Evolutionary conservation across 495 filamentous ascomycete species (phyloP), one percentile per base, ranked within the genome.

Genomic region (Lindgomyces ingoldianus): DNA sequence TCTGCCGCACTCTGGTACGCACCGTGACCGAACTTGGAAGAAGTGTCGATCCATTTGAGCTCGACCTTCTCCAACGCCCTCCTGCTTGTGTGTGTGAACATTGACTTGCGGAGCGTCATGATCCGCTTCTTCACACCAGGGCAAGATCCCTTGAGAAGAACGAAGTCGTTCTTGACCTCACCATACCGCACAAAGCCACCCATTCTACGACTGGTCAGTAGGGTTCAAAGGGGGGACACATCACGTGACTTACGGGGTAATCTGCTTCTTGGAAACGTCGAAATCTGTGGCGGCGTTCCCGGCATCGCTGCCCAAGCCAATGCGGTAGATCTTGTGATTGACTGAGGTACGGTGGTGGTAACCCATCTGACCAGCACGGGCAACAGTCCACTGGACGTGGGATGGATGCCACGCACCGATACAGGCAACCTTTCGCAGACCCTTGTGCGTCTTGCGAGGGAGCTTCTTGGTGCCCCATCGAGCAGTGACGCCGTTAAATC

Each of bases 391-490:
- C 87, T 99, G 95, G 84, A 99, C 95, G 90, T 99, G 95, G 80
- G 89, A 91, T 76, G 95, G 95, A 88, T 99, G 95, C 95, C 95
- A 99, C 72, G 95, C 95, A 87, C 95, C 95, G 79, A 99, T 99
- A 96, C 95, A 99, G 74, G 95, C 95, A 74, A 99, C 95, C 89
- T 99, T 99, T 73, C 95, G 89, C 76, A 99, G 90, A 93, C 95
- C 95, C 88, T 99, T 99, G 88, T 99, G 95, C 70, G 95, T 99
- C 91, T 99, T 99, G 75, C 95, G 90, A 70, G 95, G 95, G 70
- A 99, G 90, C 91, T 99, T 99, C 90, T 96, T 99, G 79, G 95
- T 99, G 70, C 95, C 95, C 95, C 95, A 99, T 82, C 95, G 87
- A 79, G 86, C 84, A 57, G 95, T 99, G 71, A 99, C 95, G 89